Evolutionary conservation across 805 yeast genomes (phyloP), one percentile per base, ranked within the genome.

Genomic region (Kuraishia hungarica): DNA sequence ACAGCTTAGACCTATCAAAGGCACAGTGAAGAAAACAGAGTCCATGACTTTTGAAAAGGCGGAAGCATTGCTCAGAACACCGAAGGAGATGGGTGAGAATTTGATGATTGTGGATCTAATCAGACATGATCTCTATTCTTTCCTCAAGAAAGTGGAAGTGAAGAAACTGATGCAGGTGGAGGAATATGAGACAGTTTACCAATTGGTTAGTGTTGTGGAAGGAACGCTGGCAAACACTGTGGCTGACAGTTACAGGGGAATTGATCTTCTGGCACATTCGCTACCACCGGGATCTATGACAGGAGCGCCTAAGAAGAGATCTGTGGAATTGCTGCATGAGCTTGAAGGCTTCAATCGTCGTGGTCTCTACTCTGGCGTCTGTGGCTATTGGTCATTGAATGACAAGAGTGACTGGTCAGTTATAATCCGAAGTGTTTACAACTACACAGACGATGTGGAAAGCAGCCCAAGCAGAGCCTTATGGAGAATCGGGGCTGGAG

Each of bases 231-330:
- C 62, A 15, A 60, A 57, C 19, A 50, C 57, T 1, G 54, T 62
- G 2, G 53, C 61, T 28, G 24, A 19, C 4, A 48, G 39, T 2
- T 83, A 78, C 60, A 72, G 77, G 13, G 99, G 98, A 0, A 72
- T 92, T 23, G 98, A 94, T 66, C 73, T 93, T 2, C 75, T 94
- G 13, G 79, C 82, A 21, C 82, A 82, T 57, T 83, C 97, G 0
- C 72, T 96, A 39, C 99, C 99, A 2, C 97, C 99, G 0, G 99
- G 99, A 0, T 93, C 98, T 0, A 94, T 94, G 99, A 94, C 99
- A 0, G 99, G 99, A 2, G 99, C 99, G 0, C 99, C 99, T 1
- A 94, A 94, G 72, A 87, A 86, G 62, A 78, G 97, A 57, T 89
- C 97, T 0, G 96, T 94, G 5, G 94, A 93, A 67, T 67, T 96